Base-by-base conservation (phyloP, 305 asterid genomes). In the Fraxinus albicans region DNA sequence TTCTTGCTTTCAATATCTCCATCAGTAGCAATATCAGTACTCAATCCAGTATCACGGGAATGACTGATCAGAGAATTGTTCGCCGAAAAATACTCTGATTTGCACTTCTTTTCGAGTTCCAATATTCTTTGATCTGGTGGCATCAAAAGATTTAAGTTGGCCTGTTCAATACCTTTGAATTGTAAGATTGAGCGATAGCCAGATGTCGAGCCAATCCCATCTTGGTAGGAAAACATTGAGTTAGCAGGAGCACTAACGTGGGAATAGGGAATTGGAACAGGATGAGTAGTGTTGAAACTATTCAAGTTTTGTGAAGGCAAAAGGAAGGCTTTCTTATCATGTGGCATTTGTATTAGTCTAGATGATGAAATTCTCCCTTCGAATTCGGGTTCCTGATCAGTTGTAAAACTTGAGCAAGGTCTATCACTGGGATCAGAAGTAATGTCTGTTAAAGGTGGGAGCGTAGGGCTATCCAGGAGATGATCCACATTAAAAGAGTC, bases 21-120 rank as follows among this genome's bases (percentile, higher is more conserved):
- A 29, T 90, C 93, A 31, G 89, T 84, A 4, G 86, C 88, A 70
- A 89, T 34, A 47, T 93, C 94, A 8, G 88, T 87, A 85, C 96
- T 91, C 0, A 89, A 81, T 12, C 93, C 93, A 5, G 94, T 91
- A 12, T 92, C 94, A 63, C 90, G 93, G 19, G 97, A 92, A 23
- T 79, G 90, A 84, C 91, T 90, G 31, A 90, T 83, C 85, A 86
- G 81, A 10, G 91, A 90, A 73, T 88, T 86, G 85, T 90, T 89
- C 0, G 83, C 42, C 2, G 91, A 89, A 53, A 85, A 80, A 73
- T 67, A 89, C 83, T 90, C 95, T 82, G 50, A 58, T 79, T 89
- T 82, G 81, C 85, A 67, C 13, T 8, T 35, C 29, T 53, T 85
- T 76, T 77, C 70, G n/a, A 27, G 63, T 12, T 58, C 69, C 27